A percentile compares a stretch with the other conserved stretches of the same genome.
Evolutionary conservation across 169 alveolate genomes (phyloP).

Genomic region (Eimeria acervulina): DNA sequence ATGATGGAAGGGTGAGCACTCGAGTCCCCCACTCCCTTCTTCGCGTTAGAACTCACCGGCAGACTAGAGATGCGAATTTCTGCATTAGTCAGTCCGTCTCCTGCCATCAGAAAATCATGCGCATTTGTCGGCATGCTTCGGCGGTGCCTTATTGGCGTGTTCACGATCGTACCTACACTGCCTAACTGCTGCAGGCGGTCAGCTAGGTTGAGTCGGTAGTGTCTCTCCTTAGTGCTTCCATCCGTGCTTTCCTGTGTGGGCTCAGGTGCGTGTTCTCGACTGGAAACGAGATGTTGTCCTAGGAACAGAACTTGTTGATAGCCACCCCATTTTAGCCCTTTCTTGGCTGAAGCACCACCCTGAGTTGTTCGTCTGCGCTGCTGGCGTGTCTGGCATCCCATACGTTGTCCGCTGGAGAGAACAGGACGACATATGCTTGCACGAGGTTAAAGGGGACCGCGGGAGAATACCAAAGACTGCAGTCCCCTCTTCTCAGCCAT

Average conservation of each 20-base stretch:
- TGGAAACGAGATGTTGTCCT: conserved; percentile 25
- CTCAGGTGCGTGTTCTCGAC: conserved; percentile 66
- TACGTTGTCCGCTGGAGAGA: conserved; percentile 84
- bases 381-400: conserved; percentile 84
- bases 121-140: background rate
- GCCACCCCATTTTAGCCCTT: conserved; percentile 84
- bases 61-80: background rate
- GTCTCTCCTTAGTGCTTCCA: background rate
- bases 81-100: conserved; percentile 23
- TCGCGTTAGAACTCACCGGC: background rate
- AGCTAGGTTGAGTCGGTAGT: background rate
- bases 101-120: conserved; percentile 19
- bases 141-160: background rate
- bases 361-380: conserved; percentile 81
- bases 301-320: conserved; percentile 67
- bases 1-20: conserved; percentile 82
- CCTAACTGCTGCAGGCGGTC: background rate
- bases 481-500: background rate
- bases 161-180: background rate
- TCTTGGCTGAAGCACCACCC: conserved; percentile 86
- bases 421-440: conserved; percentile 7
- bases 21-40: background rate
- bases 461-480: conserved; percentile 23
- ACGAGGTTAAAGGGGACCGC: conserved; percentile 32
- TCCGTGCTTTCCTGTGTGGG: background rate